These are phyloP conservation scores for Ligustrum vulgare DNA, from an alignment of 257 asterid genomes.

Conservation along the genomic window DNA sequence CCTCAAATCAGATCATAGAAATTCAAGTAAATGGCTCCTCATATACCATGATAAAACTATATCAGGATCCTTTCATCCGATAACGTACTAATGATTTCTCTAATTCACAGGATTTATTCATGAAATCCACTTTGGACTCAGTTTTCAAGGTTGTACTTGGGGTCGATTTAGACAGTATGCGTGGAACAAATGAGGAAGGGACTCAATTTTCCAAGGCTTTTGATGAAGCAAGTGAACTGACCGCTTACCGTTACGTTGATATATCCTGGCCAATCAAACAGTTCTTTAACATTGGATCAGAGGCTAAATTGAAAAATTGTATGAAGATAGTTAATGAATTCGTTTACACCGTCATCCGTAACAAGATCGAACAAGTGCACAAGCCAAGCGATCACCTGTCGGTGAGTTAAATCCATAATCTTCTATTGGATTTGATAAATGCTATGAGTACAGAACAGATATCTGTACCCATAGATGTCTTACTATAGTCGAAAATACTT, in stretches of 20 bases:
- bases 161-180: conserved; percentile 51
- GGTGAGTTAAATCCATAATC: not conserved
- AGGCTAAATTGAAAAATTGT: conserved; percentile 44
- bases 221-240: conserved; percentile 54
- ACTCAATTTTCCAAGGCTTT: conserved; percentile 47
- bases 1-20: conserved; percentile 26
- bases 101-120: conserved; percentile 36
- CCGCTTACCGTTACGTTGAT: conserved; percentile 53
- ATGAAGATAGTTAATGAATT: conserved; percentile 43
- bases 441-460: too few species aligned
- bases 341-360: conserved; percentile 44
- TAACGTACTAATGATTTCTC: not conserved
- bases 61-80: not conserved
- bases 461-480: too few species aligned
- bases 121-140: conserved; percentile 56
- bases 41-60: not conserved
- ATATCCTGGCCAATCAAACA: conserved; percentile 51
- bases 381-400: conserved; percentile 9
- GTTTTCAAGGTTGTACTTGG: conserved; percentile 59
- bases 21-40: conserved; percentile 10
- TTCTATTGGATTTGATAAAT: not conserved
- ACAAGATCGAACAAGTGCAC: conserved; percentile 41
- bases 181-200: conserved; percentile 46
- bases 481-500: too few species aligned
- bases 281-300: conserved; percentile 46